These are phyloP conservation scores for Chytriomyces confervae DNA, from an alignment of 192 early-diverging fungal genomes.

Conservation along the genomic window DNA sequence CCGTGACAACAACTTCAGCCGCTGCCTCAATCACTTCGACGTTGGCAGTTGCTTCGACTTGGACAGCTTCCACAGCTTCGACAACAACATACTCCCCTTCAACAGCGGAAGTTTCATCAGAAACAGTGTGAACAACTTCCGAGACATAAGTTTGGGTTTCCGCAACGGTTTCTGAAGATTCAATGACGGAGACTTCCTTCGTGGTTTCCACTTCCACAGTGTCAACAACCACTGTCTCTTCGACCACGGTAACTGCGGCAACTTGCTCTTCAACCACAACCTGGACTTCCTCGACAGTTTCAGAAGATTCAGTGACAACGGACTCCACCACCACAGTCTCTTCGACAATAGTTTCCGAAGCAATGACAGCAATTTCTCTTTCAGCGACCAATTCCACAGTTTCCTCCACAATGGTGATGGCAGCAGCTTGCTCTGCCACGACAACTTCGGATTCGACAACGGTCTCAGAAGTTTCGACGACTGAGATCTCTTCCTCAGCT, in stretches of 20 bases:
- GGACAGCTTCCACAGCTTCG: not conserved
- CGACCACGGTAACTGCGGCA: not conserved
- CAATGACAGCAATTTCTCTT: conserved; percentile 4
- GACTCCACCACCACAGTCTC: not conserved
- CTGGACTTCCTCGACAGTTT: conserved; percentile 8
- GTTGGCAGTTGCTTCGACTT: not conserved
- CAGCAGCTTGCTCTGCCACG: not conserved
- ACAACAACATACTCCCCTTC: not conserved
- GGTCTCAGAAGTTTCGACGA: not conserved
- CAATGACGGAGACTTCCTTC: not conserved
- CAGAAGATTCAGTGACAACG: not conserved
- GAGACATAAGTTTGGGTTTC: not conserved
- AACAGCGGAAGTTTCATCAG: conserved; percentile 8
- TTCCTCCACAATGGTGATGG: not conserved
- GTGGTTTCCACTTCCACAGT: conserved; percentile 1
- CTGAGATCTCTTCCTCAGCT: conserved; percentile 12
- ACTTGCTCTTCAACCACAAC: not conserved
- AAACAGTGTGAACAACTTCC: not conserved
- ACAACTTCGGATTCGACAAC: not conserved
- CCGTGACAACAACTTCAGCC: not conserved
- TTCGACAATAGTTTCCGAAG: not conserved
- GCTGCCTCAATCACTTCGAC: not conserved
- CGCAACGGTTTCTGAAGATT: conserved; percentile 3
- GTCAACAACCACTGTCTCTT: not conserved
- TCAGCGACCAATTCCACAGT: conserved; percentile 8